Evolutionary conservation across 2,329 filamentous ascomycete genomes (phyloP), one percentile per base, ranked within the genome.

Genomic region (Beauveria bassiana): DNA sequence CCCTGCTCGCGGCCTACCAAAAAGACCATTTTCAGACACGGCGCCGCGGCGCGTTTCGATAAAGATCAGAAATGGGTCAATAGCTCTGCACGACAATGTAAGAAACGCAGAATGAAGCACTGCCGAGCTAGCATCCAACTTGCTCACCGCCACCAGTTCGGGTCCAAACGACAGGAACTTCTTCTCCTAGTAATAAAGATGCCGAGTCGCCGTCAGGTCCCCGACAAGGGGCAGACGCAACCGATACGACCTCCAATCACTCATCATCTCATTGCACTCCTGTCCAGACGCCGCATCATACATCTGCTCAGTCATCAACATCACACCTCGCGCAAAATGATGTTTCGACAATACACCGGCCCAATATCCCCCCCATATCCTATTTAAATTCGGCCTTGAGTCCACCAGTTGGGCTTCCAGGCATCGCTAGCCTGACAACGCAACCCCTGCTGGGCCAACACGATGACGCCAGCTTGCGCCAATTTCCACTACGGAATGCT

Each of bases 11-110:
- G 73, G 0, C 75, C 75, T 1, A 66, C 66, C 0, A 73, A 70
- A 47, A 70, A 68, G 64, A 74, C 72, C 0, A 70, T 76, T 6
- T 77, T 77, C 64, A 70, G 71, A 5, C 73, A 75, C 49, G 70
- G 72, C 12, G 70, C 73, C 0, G 66, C 68, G 1, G 70, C 69
- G 40, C 68, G 67, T 8, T 72, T 76, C 47, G 69, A 72, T 53
- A 69, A 68, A 5, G 68, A 72, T 57, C 73, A 76, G 64, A 68
- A 71, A 61, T 75, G 73, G 74, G 73, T 75, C 8, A 72, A 70
- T 8, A 74, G 70, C 47, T 68, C 71, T 34, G 69, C 72, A 0
- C 68, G 66, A 53, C 67, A 74, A 38, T 75, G 74, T 76, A 61
- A 60, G 73, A 4, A 18, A 28, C 66, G 65, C 62, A 34, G 52